Base-by-base conservation (phyloP, 2,329 filamentous ascomycete genomes). In the Aphanoascus verrucosus region DNA sequence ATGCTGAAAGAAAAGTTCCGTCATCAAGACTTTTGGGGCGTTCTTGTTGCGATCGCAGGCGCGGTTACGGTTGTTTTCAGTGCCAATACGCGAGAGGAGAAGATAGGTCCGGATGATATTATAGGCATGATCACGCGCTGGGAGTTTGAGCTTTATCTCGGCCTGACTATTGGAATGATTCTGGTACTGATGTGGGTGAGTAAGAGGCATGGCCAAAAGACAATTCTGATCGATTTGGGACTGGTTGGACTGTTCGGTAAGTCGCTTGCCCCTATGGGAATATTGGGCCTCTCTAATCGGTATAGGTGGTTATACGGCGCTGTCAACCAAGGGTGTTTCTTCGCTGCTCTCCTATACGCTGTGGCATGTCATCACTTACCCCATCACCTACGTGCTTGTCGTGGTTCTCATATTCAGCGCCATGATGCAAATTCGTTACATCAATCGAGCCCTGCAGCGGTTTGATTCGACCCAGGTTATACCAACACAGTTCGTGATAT, bases 391-490 rank as follows among this genome's bases (percentile, higher is more conserved):
- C 65, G 79, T 83, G 1, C 79, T 98, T n/a, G 68, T 93, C 7
- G 74, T 85, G 49, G 78, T 97, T 47, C 78, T 98, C 23, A 76
- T 93, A 15, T 79, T 75, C 44, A 97, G 91, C 1, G 93, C 93
- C 5, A 75, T 98, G 56, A 89, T 97, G 85, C 93, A 98, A 71
- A 91, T 98, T 62, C 91, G 88, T 65, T 98, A 97, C 66, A 80
- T 98, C 66, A 98, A 97, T 72, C 86, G 81, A 49, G 84, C 85
- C 1, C 75, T 98, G 50, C 90, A 96, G 67, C 83, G 87, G 45
- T 98, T 97, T 72, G 88, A 96, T 68, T 95, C 93, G 5, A 98
- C 93, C 0, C 89, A 96, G 67, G 93, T 98, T 61, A 98, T 98
- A 58, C 93, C 93, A 0, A 93, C 93, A 12, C 93, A 98, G 64